Evolutionary conservation across 2,329 filamentous ascomycete species (phyloP).

Genomic region (Monilinia laxa): DNA sequence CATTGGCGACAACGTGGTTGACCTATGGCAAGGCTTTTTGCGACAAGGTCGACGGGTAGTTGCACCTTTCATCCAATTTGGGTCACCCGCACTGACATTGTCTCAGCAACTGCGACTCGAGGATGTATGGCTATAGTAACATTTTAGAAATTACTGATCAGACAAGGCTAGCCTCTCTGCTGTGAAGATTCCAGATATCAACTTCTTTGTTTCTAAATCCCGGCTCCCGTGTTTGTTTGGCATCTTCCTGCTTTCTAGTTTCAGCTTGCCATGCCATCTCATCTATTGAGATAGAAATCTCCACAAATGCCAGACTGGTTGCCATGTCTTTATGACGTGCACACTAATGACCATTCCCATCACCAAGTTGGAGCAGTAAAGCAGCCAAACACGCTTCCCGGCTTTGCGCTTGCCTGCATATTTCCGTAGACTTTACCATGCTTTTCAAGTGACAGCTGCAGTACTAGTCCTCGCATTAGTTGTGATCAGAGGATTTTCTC

Average conservation of each 20-base stretch:
- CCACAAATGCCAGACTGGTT: constrained; percentile 15
- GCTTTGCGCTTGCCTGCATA: constrained; percentile 37
- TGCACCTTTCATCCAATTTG: constrained; percentile 33
- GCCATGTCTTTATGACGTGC: constrained; percentile 25
- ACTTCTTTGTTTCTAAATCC: constrained; percentile 7
- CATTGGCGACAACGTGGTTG: constrained; percentile 39
- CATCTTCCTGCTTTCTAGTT: constrained; percentile 10
- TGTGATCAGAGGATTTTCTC: constrained; percentile 36
- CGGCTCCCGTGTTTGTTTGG: constrained; percentile 9
- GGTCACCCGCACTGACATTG: constrained; percentile 30
- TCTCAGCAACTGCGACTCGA: constrained; percentile 36
- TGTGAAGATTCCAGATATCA: constrained; percentile 5
- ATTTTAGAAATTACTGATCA: constrained; percentile 19
- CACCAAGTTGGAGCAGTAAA: constrained; percentile 25
- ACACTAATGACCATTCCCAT: constrained; percentile 22
- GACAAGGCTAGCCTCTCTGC: constrained; percentile 12
- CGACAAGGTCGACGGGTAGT: constrained; percentile 31
- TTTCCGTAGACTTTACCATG: constrained; percentile 30
- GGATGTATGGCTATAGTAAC: constrained; percentile 20
- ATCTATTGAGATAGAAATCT: constrained; percentile 13
- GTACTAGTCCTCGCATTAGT: constrained; percentile 40
- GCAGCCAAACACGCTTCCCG: constrained; percentile 27
- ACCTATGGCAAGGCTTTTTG: constrained; percentile 30
- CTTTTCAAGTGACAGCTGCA: constrained; percentile 45
- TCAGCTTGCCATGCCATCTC: constrained; percentile 21